Percentiles rank a stretch among this genome's conserved stretches.
phyloP scores from a whole-genome alignment of 352 stramenopile genomes.

The Pythium aquatile region DNA sequence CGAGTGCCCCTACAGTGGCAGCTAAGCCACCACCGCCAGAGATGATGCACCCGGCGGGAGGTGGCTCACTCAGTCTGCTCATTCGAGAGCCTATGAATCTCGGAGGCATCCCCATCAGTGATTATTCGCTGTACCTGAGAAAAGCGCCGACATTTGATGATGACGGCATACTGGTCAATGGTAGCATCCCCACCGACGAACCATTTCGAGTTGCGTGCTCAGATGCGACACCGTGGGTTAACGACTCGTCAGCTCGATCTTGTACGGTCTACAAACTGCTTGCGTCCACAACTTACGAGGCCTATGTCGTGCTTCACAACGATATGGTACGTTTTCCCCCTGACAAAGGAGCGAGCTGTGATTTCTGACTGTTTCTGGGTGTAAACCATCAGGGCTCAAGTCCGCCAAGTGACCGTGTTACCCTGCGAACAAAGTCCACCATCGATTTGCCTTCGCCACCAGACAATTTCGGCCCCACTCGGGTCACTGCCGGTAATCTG shows the following conservation, averaged over 20 bases:
- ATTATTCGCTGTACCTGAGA: conserved; percentile 42
- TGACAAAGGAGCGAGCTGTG: not conserved
- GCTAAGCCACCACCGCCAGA: conserved; percentile 18
- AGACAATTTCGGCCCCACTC: conserved; percentile 31
- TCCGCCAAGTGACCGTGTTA: conserved; percentile 13
- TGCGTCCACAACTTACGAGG: conserved; percentile 41
- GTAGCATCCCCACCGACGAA: not conserved
- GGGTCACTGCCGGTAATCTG: conserved; percentile 53
- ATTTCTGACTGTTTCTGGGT: not conserved
- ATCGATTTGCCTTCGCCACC: conserved; percentile 45
- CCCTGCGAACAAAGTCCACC: conserved; percentile 28
- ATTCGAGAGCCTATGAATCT: conserved; percentile 31
- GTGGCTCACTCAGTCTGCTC: conserved; percentile 39
- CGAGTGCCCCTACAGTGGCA: conserved; percentile 25
- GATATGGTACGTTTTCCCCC: conserved; percentile 24
- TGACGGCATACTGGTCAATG: not conserved
- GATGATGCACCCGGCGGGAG: conserved; percentile 10
- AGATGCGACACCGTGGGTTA: conserved; percentile 6
- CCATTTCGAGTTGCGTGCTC: conserved; percentile 27
- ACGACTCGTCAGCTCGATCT: conserved; percentile 4
- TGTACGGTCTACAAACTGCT: conserved; percentile 45
- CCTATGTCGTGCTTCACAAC: conserved; percentile 44
- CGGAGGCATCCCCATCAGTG: conserved; percentile 33
- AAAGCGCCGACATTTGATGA: not conserved
- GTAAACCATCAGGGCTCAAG: conserved; percentile 34